Percentiles rank a stretch among this genome's conserved stretches.
Evolutionary conservation across 1,284 basidiomycete genomes (phyloP).

Genomic region (Mycena sp.): DNA sequence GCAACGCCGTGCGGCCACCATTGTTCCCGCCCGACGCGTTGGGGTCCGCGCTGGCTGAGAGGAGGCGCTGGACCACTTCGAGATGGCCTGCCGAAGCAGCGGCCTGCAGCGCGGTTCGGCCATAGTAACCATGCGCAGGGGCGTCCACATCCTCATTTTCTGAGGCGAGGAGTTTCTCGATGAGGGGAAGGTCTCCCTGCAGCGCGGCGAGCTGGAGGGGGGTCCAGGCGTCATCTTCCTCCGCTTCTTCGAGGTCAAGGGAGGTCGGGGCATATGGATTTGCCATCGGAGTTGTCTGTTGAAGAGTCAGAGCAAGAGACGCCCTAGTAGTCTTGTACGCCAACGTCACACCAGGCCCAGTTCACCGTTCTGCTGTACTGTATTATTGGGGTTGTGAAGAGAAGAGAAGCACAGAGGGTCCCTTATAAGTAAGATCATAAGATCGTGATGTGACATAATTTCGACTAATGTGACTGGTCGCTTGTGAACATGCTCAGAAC

Average conservation of each 20-base stretch:
- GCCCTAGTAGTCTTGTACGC: too few species aligned
- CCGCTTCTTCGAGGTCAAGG: conserved; percentile 18
- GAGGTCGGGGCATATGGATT: conserved; percentile 15
- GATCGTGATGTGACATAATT: too few species aligned
- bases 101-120: conserved; percentile 24
- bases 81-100: conserved; percentile 21
- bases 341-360: too few species aligned
- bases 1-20: conserved; percentile 19
- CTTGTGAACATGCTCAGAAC: too few species aligned
- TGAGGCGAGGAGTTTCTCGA: conserved; percentile 11
- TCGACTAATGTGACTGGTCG: too few species aligned
- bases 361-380: too few species aligned
- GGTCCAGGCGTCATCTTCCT: conserved; percentile 27
- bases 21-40: conserved; percentile 27
- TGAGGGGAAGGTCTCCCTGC: conserved; percentile 18
- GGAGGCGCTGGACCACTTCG: conserved; percentile 13
- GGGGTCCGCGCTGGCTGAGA: conserved; percentile 16
- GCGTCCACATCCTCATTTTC: conserved; percentile 18
- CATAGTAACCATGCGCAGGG: conserved; percentile 23
- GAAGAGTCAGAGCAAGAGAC: too few species aligned
- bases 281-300: background rate
- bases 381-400: too few species aligned
- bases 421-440: too few species aligned
- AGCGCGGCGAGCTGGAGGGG: conserved; percentile 25
- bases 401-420: too few species aligned